Conservation (phyloP, 176 grass and related monocot species). For the Metroxylon sagu region DNA sequence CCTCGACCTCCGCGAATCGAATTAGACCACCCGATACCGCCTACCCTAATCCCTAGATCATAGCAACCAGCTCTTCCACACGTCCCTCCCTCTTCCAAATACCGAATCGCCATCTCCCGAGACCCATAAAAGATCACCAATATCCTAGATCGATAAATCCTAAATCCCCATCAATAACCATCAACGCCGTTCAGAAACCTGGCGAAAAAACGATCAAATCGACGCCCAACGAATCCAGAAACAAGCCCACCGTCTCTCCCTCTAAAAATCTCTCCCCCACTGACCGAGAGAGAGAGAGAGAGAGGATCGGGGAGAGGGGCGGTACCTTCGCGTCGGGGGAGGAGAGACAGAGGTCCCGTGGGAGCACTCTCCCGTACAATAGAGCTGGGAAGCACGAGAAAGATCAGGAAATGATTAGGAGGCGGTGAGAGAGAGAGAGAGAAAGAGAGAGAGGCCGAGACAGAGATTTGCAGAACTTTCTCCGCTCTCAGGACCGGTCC, state of each 20-base stretch:
- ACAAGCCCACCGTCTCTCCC: no score
- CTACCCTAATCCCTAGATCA: background rate
- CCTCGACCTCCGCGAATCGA: background rate
- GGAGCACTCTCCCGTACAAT: background rate
- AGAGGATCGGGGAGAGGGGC: no score
- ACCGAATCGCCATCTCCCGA: conserved; percentile 2
- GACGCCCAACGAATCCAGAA: no score
- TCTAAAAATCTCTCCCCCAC: no score
- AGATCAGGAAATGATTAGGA: conserved; percentile 23
- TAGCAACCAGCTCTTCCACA: background rate
- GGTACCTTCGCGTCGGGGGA: background rate
- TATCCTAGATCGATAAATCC: no score
- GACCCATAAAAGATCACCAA: no score
- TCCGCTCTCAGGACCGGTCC: background rate
- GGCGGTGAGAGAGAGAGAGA: conserved; percentile 7
- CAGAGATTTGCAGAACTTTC: conserved; percentile 23
- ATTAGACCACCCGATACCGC: background rate
- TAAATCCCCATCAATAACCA: no score
- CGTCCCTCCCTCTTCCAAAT: background rate
- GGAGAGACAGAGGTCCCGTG: background rate
- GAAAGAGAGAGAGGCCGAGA: conserved; percentile 3
- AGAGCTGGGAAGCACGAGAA: conserved; percentile 22
- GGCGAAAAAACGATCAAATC: no score
- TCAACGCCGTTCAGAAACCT: no score
- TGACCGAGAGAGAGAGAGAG: no score